phyloP scores from a whole-genome alignment of 345 rosid species.

The Raphanus sativus region DNA sequence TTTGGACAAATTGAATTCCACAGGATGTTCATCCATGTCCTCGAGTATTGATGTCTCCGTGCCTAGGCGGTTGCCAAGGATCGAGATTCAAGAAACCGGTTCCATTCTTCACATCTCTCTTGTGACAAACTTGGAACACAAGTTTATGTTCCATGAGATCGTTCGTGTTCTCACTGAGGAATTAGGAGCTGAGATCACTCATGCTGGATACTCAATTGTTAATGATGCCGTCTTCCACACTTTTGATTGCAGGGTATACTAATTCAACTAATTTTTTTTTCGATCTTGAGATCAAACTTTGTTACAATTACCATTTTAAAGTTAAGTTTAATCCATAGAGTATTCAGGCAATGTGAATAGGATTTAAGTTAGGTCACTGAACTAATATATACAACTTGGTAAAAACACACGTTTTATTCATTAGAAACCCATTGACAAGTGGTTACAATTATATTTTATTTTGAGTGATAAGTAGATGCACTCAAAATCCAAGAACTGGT shows the following conservation, averaged over 20 bases:
- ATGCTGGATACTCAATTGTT: slow-evolving; percentile 37
- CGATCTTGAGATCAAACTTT: background rate
- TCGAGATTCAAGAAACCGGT: slow-evolving; percentile 38
- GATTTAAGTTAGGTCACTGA: background rate
- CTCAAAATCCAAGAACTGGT: slow-evolving; percentile 11
- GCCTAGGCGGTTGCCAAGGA: slow-evolving; percentile 23
- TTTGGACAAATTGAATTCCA: slow-evolving; percentile 14
- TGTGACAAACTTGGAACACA: slow-evolving; percentile 39
- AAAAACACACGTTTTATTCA: slow-evolving; percentile 1
- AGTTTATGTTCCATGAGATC: slow-evolving; percentile 25
- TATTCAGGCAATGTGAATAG: slow-evolving; percentile 4
- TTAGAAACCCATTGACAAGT: background rate
- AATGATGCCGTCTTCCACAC: slow-evolving; percentile 36
- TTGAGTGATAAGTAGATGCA: slow-evolving; percentile 3
- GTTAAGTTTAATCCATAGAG: background rate
- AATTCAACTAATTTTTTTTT: background rate
- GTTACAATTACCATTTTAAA: background rate
- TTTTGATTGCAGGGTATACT: slow-evolving; percentile 38
- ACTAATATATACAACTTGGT: background rate
- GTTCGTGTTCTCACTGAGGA: slow-evolving; percentile 34
- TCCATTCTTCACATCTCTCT: slow-evolving; percentile 20
- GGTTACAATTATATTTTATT: background rate
- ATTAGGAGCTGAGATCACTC: slow-evolving; percentile 27
- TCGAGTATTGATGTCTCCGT: slow-evolving; percentile 4
- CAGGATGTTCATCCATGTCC: slow-evolving; percentile 22